Base-by-base conservation (phyloP, 192 early-diverging fungal species). In the Thoreauomyces humboldtii region DNA sequence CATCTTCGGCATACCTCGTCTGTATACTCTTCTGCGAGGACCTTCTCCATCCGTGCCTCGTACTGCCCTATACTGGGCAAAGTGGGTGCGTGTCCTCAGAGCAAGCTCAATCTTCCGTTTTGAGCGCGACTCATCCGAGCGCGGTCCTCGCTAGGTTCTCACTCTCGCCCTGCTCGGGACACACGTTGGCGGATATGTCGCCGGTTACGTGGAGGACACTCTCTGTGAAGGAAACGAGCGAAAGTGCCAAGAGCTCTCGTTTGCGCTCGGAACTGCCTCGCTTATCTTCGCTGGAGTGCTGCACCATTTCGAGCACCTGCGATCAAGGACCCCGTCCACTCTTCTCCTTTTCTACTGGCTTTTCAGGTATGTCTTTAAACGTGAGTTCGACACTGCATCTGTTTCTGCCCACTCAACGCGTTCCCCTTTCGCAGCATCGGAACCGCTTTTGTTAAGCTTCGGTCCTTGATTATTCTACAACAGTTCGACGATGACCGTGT, bases 311-410 rank as follows among this genome's bases (percentile, higher is more conserved):
- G 81, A 87, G 41, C 80, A 84, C 63, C 67, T 71, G 9, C 70
- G 74, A 35, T 74, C 62, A 7, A 59, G 69, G 42, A 50, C 71
- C 2, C 65, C 79, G 0, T 82, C 83, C 2, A 73, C 75, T 6
- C 65, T 77, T n/a, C 79, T 89, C 4, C 64, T 85, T 9, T 63
- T 89, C 38, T 83, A 76, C 52, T 85, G 81, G 81, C 61, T 87
- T 32, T 56, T 72, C 6, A 58, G 32, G 9, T 22, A 73, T 27
- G 25, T 72, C 29, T 64, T n/a, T n/a, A n/a, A n/a, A n/a, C n/a
- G n/a, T n/a, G n/a, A n/a, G n/a, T n/a, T n/a, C n/a, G n/a, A n/a
- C n/a, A n/a, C n/a, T n/a, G n/a, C n/a, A n/a, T n/a, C n/a, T n/a
- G n/a, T n/a, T n/a, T n/a, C n/a, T n/a, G n/a, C n/a, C n/a, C n/a